A percentile compares a stretch with the other conserved stretches of the same genome.
Conservation (phyloP, 2,329 filamentous ascomycete genomes). For the Penicillium griseofulvum region DNA sequence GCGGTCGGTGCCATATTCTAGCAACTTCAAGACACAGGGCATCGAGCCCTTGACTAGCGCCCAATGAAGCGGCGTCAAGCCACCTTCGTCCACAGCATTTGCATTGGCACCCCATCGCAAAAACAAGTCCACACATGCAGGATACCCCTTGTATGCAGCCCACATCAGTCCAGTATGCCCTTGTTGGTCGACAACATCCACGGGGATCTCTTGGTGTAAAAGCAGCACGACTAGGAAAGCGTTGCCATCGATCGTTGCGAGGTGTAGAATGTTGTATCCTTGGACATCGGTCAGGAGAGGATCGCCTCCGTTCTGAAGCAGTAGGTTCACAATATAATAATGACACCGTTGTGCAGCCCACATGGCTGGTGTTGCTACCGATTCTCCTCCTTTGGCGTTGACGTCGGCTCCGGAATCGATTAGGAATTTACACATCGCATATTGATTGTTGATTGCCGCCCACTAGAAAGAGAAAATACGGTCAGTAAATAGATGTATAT, state of each 20-base stretch:
- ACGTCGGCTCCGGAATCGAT: slow-evolving; percentile 83
- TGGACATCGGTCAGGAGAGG: slow-evolving; percentile 89
- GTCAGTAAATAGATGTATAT: slow-evolving; percentile 8
- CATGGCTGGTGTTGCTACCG: slow-evolving; percentile 86
- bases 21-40: slow-evolving; percentile 84
- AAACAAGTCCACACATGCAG: slow-evolving; percentile 86
- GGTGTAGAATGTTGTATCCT: slow-evolving; percentile 96
- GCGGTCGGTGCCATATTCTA: slow-evolving; percentile 93
- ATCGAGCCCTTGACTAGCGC: slow-evolving; percentile 89
- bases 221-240: slow-evolving; percentile 84
- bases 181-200: slow-evolving; percentile 84
- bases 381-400: slow-evolving; percentile 94
- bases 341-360: slow-evolving; percentile 97
- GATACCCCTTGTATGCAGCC: slow-evolving; percentile 97
- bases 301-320: slow-evolving; percentile 88
- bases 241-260: slow-evolving; percentile 96
- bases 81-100: slow-evolving; percentile 83
- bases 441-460: slow-evolving; percentile 99
- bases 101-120: slow-evolving; percentile 94
- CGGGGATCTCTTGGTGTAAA: slow-evolving; percentile 90
- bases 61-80: slow-evolving; percentile 95
- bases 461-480: slow-evolving; percentile 58
- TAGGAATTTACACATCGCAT: slow-evolving; percentile 93
- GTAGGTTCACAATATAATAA: slow-evolving; percentile 91
- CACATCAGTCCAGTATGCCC: slow-evolving; percentile 97